Conservation (phyloP, 495 filamentous ascomycete genomes). For the Pseudotulostoma volvatum region DNA sequence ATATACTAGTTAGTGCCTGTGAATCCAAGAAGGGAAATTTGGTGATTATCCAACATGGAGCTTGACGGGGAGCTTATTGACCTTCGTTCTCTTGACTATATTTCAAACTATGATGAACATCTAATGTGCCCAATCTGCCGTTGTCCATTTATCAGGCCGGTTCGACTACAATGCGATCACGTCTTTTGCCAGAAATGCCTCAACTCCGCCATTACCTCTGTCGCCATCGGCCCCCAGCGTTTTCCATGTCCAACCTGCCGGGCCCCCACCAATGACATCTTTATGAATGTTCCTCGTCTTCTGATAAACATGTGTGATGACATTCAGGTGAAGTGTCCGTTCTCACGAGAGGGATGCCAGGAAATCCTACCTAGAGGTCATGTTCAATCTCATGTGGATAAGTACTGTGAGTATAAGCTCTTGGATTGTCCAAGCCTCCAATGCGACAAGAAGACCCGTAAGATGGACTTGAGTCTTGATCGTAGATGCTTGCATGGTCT, state of each 20-base stretch:
- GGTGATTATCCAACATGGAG: too few species aligned
- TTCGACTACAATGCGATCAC: conserved; percentile 59
- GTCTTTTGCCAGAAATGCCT: conserved; percentile 64
- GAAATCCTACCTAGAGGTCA: conserved; percentile 46
- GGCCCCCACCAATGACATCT: conserved; percentile 20
- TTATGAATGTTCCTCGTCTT: conserved; percentile 33
- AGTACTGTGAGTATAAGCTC: conserved; percentile 52
- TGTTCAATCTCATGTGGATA: conserved; percentile 55
- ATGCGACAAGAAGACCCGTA: conserved; percentile 35
- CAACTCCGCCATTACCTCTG: conserved; percentile 36
- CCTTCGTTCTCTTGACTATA: conserved; percentile 54
- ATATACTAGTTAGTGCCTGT: too few species aligned
- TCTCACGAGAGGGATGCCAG: conserved; percentile 42
- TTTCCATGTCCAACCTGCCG: conserved; percentile 34
- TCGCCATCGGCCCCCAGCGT: conserved; percentile 20
- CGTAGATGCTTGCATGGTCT: conserved; percentile 39
- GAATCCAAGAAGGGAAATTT: too few species aligned
- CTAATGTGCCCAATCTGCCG: conserved; percentile 75
- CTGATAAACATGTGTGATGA: conserved; percentile 56
- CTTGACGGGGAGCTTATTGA: conserved; percentile 33
- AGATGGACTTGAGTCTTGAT: conserved; percentile 25
- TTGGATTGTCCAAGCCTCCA: conserved; percentile 42
- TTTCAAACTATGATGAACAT: conserved; percentile 52
- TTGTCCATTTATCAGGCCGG: conserved; percentile 52
- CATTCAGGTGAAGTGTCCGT: conserved; percentile 57